Percentiles rank a stretch among this genome's conserved stretches.
phyloP scores from a whole-genome alignment of 257 asterid species.

The Jasminum sambac region DNA sequence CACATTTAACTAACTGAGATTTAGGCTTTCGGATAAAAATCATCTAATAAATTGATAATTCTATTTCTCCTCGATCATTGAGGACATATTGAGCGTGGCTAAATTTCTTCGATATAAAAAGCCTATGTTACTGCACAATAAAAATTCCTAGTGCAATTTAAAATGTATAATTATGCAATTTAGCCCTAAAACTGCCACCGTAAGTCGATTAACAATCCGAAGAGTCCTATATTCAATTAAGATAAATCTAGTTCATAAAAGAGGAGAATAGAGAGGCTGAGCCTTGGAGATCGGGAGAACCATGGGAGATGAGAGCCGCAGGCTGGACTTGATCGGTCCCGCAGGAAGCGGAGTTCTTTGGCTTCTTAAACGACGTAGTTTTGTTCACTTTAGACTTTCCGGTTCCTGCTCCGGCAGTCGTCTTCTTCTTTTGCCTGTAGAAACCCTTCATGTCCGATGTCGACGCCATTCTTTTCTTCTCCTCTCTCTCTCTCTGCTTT shows the following conservation, averaged over 20 bases:
- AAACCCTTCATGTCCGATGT: conserved; percentile 66
- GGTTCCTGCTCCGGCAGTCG: conserved; percentile 22
- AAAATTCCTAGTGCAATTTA: neutral
- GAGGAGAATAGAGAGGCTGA: neutral
- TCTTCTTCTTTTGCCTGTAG: conserved; percentile 65
- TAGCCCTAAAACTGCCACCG: neutral
- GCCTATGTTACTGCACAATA: neutral
- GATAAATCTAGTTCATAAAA: neutral
- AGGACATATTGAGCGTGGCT: neutral
- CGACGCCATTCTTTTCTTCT: conserved; percentile 36
- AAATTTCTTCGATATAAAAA: neutral
- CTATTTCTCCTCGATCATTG: neutral
- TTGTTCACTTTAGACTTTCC: conserved; percentile 41
- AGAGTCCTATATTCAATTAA: neutral
- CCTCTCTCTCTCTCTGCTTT: conserved; percentile 3
- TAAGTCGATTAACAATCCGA: neutral
- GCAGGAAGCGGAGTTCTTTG: conserved; percentile 47
- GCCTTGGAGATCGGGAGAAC: conserved; percentile 71
- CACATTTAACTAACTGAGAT: too few relatives aligned
- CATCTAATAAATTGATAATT: neutral
- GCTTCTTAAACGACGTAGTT: conserved; percentile 31
- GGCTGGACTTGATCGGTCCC: conserved; percentile 61
- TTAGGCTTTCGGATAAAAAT: neutral
- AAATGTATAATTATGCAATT: neutral
- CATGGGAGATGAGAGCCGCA: conserved; percentile 59